A percentile compares a stretch with the other conserved stretches of the same genome.
These are phyloP conservation scores for Phytomonas sp. DNA, from an alignment of 208 protist species.

Conservation along the genomic window DNA sequence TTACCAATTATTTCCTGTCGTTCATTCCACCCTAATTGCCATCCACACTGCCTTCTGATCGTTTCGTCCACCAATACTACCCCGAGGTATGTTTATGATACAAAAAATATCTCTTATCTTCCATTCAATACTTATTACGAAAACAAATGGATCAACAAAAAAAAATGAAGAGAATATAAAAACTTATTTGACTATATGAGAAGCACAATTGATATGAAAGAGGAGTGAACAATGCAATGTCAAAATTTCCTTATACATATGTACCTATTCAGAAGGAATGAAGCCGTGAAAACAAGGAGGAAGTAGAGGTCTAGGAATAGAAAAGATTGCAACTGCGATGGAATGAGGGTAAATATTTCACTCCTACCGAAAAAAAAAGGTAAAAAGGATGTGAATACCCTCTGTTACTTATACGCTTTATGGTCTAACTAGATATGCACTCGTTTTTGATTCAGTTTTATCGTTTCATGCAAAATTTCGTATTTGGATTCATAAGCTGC, in stretches of 20 bases:
- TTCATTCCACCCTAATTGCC: not conserved
- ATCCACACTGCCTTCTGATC: not conserved
- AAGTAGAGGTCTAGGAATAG: not conserved
- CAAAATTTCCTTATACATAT: not conserved
- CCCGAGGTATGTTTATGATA: not conserved
- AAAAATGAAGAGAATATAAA: not conserved
- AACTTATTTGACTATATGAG: not conserved
- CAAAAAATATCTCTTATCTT: not conserved
- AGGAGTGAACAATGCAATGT: not conserved
- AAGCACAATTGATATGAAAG: not conserved
- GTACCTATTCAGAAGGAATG: not conserved
- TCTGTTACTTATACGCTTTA: not conserved
- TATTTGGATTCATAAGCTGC: conserved; percentile 42
- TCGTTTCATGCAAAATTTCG: conserved; percentile 39
- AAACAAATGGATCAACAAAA: not conserved
- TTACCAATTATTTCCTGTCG: not conserved
- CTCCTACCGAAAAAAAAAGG: not conserved
- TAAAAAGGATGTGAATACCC: not conserved
- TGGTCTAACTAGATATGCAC: not conserved
- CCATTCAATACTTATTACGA: not conserved
- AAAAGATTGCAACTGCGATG: not conserved
- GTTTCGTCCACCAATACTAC: not conserved
- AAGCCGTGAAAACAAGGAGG: not conserved
- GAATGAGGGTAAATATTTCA: not conserved
- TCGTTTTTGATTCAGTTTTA: not conserved